Base-by-base conservation (phyloP, 768 basidiomycete genomes). In the Mycena metata region DNA sequence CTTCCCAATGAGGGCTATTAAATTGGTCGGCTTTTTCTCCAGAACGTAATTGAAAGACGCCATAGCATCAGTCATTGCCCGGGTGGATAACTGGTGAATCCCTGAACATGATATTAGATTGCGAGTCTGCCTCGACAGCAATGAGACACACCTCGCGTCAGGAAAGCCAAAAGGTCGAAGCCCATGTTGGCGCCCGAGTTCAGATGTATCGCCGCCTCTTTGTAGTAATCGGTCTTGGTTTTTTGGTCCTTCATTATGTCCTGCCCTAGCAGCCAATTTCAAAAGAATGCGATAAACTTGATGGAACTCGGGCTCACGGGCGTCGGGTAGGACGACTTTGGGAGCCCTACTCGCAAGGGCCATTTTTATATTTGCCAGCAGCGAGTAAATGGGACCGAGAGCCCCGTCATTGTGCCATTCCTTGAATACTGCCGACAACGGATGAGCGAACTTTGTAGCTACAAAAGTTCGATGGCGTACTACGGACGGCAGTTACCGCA, bases 1-100 rank as follows among this genome's bases (percentile, higher is more conserved):
- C 83, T 96, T 95, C 61, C 96, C 96, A 11, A 96, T 83, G 6
- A 97, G 82, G 0, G 96, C 96, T 41, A 96, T 88, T 7, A 98
- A 76, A 75, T 99, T 97, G 19, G 91, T 94, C 0, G 96, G 93
- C 74, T 92, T 92, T 69, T 89, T 84, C 2, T 83, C 82, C 11
- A 98, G 84, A 12, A 97, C 90, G 26, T 86, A 86, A 16, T 97
- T 94, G 72, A 98, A 96, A 1, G 91, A 88, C 21, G 90, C 86
- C 71, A 91, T 80, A 0, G 96, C 96, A 66, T 94, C 91, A 42
- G 96, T 91, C 84, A 95, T 88, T 17, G 90, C 87, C 23, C 93
- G 88, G 5, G 88, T 90, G 2, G 94, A 91, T 21, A 98, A 83
- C 77, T 93, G 90, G 62, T 96, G 88, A 36, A 96, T 90, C 17